These are phyloP conservation scores for Lonicera japonica DNA, from an alignment of 129 eudicot species.

Conservation along the genomic window DNA sequence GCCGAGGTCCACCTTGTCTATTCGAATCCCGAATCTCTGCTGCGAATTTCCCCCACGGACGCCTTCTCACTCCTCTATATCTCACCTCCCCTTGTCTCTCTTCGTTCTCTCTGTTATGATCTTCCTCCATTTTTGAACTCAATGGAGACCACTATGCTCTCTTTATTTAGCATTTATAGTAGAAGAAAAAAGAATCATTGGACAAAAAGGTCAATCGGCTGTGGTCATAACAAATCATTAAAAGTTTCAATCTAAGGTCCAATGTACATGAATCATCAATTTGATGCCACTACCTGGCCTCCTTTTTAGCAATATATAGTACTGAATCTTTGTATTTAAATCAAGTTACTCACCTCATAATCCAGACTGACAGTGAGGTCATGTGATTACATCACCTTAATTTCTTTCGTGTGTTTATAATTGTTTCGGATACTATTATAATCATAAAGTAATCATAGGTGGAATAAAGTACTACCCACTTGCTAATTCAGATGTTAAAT, in stretches of 20 bases:
- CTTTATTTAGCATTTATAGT: constrained; percentile 2
- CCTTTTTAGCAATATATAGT: not conserved
- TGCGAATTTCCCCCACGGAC: constrained; percentile 47
- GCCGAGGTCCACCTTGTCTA: constrained; percentile 22
- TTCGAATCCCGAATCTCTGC: constrained; percentile 42
- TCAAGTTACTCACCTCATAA: too few species aligned
- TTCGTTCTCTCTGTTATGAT: not conserved
- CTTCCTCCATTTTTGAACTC: not conserved
- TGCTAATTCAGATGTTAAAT: not conserved
- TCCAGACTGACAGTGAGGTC: not conserved
- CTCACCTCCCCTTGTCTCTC: constrained; percentile 21
- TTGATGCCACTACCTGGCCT: not conserved
- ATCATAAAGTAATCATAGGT: not conserved
- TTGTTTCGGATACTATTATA: not conserved
- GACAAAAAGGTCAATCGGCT: not conserved
- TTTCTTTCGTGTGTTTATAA: not conserved
- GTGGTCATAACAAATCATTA: not conserved
- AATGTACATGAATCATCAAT: too few species aligned
- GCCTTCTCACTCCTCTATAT: constrained; percentile 35
- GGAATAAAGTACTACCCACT: not conserved
- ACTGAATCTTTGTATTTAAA: not conserved
- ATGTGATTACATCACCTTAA: not conserved
- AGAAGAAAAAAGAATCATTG: not conserved
- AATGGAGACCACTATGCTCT: not conserved
- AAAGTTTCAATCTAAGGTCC: not conserved